These are phyloP conservation scores for Saccharomycopsis sp. DNA, from an alignment of 805 yeast genomes.

Conservation along the genomic window DNA sequence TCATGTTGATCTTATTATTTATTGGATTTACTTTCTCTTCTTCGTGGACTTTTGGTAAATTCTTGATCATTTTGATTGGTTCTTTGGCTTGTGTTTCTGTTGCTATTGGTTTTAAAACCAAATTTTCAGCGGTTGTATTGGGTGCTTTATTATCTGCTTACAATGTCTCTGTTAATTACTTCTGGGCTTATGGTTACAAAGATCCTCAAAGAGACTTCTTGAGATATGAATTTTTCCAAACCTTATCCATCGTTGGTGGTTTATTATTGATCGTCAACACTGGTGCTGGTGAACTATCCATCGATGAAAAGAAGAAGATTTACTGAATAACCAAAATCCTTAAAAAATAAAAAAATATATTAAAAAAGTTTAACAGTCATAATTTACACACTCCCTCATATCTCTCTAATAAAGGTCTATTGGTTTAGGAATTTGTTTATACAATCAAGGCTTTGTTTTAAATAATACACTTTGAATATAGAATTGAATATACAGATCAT, in stretches of 20 bases:
- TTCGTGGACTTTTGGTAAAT: slow-evolving; percentile 53
- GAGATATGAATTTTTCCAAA: slow-evolving; percentile 91
- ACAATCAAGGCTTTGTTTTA: too few relatives aligned
- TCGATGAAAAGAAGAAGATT: slow-evolving; percentile 93
- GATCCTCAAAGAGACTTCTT: slow-evolving; percentile 81
- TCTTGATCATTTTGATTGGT: slow-evolving; percentile 63
- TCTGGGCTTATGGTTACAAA: slow-evolving; percentile 70
- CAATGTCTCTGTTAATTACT: slow-evolving; percentile 76
- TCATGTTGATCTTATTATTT: slow-evolving; percentile 77
- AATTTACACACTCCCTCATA: too few relatives aligned
- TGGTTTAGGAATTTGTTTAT: too few relatives aligned
- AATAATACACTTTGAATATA: too few relatives aligned
- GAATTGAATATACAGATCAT: too few relatives aligned
- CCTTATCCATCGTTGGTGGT: slow-evolving; percentile 92
- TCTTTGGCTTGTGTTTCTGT: slow-evolving; percentile 66
- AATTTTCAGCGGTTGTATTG: slow-evolving; percentile 67
- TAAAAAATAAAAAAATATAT: not conserved
- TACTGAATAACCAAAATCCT: slow-evolving; percentile 37
- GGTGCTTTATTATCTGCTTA: slow-evolving; percentile 66
- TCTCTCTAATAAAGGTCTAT: too few relatives aligned
- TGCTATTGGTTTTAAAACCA: slow-evolving; percentile 88
- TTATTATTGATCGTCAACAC: slow-evolving; percentile 83
- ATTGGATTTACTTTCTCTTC: slow-evolving; percentile 76
- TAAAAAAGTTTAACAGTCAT: not conserved
- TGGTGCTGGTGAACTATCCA: slow-evolving; percentile 91